These are phyloP conservation scores for Nepenthes alata DNA, from an alignment of 179 eudicot genomes.

Conservation along the genomic window DNA sequence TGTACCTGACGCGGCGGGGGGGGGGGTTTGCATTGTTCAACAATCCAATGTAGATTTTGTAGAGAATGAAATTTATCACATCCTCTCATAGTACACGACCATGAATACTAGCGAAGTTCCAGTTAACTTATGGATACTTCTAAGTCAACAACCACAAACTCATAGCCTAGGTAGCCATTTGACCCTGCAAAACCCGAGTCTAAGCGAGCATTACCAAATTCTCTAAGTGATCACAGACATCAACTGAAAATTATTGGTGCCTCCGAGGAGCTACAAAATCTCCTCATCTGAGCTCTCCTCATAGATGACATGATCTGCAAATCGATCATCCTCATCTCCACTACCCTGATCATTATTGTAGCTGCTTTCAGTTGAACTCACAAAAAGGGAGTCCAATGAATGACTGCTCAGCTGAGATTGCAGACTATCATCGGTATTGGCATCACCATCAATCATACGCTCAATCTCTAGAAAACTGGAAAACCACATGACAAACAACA, in stretches of 20 bases:
- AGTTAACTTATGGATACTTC: too few species aligned
- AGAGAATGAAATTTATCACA: too few species aligned
- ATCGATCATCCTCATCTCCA: conserved; percentile 32
- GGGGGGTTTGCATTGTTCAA: too few species aligned
- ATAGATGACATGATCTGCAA: conserved; percentile 13
- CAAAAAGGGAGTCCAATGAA: conserved; percentile 22
- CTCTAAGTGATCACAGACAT: not conserved
- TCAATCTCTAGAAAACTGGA: conserved; percentile 34
- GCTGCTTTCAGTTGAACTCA: conserved; percentile 29
- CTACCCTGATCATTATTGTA: conserved; percentile 42
- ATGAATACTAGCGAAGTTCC: too few species aligned
- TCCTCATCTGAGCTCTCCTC: conserved; percentile 47
- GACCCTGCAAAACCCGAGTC: not conserved
- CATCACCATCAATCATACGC: conserved; percentile 30
- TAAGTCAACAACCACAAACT: too few species aligned
- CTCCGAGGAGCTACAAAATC: conserved; percentile 16
- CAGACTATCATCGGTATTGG: conserved; percentile 17
- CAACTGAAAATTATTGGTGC: not conserved
- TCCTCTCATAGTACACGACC: too few species aligned
- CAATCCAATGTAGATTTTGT: too few species aligned
- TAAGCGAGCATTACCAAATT: not conserved
- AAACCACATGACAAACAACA: not conserved
- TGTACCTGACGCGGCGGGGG: too few species aligned
- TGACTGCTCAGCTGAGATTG: conserved; percentile 27
- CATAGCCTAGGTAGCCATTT: too few species aligned